Evolutionary conservation across 371 early-diverging fungal genomes (phyloP).

Genomic region (Phascolomyces articulosus): DNA sequence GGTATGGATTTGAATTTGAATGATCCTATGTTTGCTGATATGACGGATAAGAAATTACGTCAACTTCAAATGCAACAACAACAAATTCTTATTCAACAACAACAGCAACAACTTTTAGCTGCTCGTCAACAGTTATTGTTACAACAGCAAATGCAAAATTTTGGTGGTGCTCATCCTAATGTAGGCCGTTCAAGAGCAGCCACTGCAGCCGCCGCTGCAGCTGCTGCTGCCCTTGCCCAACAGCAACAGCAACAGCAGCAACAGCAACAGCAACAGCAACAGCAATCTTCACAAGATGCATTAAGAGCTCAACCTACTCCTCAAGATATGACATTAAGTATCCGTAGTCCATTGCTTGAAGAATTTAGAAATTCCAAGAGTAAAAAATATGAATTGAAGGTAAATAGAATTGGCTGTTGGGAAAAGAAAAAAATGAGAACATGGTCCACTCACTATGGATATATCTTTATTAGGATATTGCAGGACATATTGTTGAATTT

Average conservation of each 20-base stretch:
- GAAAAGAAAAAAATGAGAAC: conserved; percentile 2
- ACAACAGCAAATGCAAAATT: conserved; percentile 57
- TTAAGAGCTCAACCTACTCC: conserved; percentile 11
- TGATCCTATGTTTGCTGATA: not conserved
- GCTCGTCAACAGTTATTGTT: conserved; percentile 52
- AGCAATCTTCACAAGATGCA: not conserved
- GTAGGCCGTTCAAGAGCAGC: conserved; percentile 14
- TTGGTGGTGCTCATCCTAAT: conserved; percentile 4
- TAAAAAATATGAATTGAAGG: conserved; percentile 89
- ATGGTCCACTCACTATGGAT: not conserved
- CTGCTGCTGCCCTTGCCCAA: conserved; percentile 20
- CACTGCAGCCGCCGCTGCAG: conserved; percentile 22
- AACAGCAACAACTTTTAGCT: conserved; percentile 52
- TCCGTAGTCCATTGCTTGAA: conserved; percentile 85
- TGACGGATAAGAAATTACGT: conserved; percentile 2
- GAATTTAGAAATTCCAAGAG: conserved; percentile 95
- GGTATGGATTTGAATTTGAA: not conserved
- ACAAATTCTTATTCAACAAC: conserved; percentile 54
- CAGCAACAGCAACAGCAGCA: not conserved
- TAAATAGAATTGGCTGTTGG: no score
- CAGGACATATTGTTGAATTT: conserved; percentile 94
- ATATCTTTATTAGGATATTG: conserved; percentile 75
- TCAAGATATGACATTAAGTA: conserved; percentile 47
- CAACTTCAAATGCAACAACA: conserved; percentile 55
- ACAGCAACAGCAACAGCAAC: no score